Conservation (phyloP, 371 early-diverging fungal genomes). For the Mucor indicus region DNA sequence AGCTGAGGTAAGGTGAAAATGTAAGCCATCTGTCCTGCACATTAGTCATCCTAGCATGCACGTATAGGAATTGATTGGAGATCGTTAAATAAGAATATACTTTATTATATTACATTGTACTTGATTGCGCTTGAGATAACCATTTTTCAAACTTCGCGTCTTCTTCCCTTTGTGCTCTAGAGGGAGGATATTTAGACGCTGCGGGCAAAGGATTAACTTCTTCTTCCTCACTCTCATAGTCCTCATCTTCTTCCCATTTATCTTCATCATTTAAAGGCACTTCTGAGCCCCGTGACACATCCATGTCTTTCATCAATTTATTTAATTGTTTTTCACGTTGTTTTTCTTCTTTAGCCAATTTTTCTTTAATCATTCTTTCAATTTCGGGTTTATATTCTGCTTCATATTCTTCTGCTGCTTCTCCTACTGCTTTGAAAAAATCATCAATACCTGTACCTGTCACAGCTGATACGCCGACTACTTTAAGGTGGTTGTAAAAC, state of each 20-base stretch:
- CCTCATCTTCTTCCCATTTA: conserved; percentile 32
- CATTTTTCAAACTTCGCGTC: conserved; percentile 37
- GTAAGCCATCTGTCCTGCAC: too few relatives aligned
- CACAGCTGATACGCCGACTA: conserved; percentile 90
- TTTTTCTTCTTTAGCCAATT: conserved; percentile 49
- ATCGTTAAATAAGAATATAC: too few relatives aligned
- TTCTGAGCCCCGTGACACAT: conserved; percentile 41
- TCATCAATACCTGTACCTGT: conserved; percentile 95
- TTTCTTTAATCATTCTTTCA: conserved; percentile 64
- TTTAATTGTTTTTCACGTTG: conserved; percentile 50
- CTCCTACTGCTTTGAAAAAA: conserved; percentile 84
- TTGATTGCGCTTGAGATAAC: conserved; percentile 26
- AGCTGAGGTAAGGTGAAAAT: too few relatives aligned
- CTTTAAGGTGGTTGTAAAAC: conserved; percentile 91
- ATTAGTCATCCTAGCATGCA: too few relatives aligned
- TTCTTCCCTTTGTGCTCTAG: conserved; percentile 28
- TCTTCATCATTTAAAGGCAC: conserved; percentile 36
- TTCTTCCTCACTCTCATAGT: conserved; percentile 35
- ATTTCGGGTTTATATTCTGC: conserved; percentile 80
- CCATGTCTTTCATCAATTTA: conserved; percentile 65
- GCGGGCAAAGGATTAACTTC: conserved; percentile 37
- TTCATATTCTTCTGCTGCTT: conserved; percentile 84
- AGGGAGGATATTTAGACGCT: conserved; percentile 44
- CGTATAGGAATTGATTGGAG: too few relatives aligned
- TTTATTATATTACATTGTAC: conserved; percentile 7